Percentiles rank a stretch among this genome's conserved stretches.
phyloP scores from a whole-genome alignment of 2,329 filamentous ascomycete species.

The Alternaria sp. region DNA sequence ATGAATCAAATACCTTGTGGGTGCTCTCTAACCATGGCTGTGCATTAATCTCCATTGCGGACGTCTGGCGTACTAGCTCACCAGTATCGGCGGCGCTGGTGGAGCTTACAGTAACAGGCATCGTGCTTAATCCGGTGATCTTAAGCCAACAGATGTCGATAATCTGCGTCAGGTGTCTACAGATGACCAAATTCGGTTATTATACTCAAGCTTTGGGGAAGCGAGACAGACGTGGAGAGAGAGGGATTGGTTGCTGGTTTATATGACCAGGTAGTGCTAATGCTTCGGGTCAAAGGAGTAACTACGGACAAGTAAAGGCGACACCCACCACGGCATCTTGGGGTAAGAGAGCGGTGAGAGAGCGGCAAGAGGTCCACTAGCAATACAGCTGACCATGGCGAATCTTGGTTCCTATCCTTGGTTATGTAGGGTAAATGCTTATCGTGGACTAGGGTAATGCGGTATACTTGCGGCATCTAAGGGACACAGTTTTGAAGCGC shows the following conservation, averaged over 20 bases:
- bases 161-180: background rate
- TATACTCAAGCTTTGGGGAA: no score
- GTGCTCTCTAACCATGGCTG: slow-evolving; percentile 12
- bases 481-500: background rate
- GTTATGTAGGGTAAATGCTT: background rate
- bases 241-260: background rate
- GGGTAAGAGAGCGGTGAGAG: background rate
- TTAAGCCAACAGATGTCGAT: background rate
- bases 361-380: background rate
- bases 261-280: background rate
- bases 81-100: background rate
- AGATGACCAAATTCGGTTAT: background rate
- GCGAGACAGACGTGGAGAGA: background rate
- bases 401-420: background rate
- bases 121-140: background rate
- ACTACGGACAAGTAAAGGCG: background rate
- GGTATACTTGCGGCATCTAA: background rate
- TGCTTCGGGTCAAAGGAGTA: background rate
- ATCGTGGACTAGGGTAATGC: background rate
- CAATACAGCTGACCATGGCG: background rate
- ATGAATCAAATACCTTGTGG: slow-evolving; percentile 4
- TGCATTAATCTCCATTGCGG: background rate
- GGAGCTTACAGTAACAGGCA: background rate
- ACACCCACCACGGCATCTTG: background rate
- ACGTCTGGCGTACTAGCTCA: slow-evolving; percentile 6